phyloP scores from a whole-genome alignment of 2,329 filamentous ascomycete genomes.

The Colletotrichum sp. region DNA sequence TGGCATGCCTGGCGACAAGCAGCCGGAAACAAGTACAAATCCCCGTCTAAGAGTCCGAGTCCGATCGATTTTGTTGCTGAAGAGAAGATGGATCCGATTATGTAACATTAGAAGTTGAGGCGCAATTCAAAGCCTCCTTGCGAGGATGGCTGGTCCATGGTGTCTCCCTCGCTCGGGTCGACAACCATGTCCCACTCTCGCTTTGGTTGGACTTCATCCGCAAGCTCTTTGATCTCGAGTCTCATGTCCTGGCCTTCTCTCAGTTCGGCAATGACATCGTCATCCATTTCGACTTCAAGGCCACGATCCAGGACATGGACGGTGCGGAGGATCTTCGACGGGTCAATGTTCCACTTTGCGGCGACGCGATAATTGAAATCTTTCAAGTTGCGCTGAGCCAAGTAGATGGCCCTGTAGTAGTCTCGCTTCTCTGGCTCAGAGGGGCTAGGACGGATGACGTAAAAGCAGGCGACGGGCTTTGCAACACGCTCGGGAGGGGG shows the following conservation, averaged over 20 bases:
- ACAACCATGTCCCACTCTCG: constrained; percentile 68
- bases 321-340: constrained; percentile 71
- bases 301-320: constrained; percentile 77
- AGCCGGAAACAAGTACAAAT: not conserved
- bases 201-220: constrained; percentile 46
- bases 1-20: constrained; percentile 6
- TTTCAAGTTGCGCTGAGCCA: constrained; percentile 75
- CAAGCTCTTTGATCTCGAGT: constrained; percentile 65
- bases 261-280: constrained; percentile 84
- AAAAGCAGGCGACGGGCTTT: constrained; percentile 87
- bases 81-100: constrained; percentile 5
- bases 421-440: constrained; percentile 57
- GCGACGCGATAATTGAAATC: constrained; percentile 78
- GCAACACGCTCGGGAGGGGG: constrained; percentile 74
- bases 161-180: constrained; percentile 48
- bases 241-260: constrained; percentile 93
- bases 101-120: constrained; percentile 46
- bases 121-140: constrained; percentile 48
- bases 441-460: constrained; percentile 66
- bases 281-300: constrained; percentile 85
- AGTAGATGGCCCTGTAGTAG: constrained; percentile 85
- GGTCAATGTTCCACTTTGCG: constrained; percentile 81
- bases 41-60: not conserved
- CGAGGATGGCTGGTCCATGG: constrained; percentile 32
- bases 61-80: constrained; percentile 6